phyloP scores from a whole-genome alignment of 768 basidiomycete species.

The Mycena polygramma region DNA sequence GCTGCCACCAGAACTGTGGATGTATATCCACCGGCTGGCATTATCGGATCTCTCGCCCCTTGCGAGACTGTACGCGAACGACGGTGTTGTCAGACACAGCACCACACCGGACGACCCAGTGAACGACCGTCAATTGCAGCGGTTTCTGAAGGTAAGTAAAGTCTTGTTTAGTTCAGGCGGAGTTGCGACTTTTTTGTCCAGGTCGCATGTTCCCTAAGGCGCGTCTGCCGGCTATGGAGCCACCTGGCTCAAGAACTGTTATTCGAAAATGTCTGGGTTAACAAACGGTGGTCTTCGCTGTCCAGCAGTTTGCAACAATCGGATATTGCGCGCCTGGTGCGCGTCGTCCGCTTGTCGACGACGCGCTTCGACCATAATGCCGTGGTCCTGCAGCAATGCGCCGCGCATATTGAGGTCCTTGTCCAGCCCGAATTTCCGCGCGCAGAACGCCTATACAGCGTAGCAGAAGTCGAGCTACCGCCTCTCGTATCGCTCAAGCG shows the following conservation, averaged over 20 bases:
- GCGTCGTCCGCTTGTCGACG: conserved; percentile 24
- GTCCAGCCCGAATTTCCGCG: conserved; percentile 28
- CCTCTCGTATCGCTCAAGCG: conserved; percentile 13
- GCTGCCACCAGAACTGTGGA: conserved; percentile 19
- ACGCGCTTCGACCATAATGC: conserved; percentile 29
- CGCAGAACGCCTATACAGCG: not conserved
- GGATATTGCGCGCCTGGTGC: conserved; percentile 17
- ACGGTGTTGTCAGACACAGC: not conserved
- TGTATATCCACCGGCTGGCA: conserved; percentile 24
- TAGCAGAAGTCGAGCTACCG: not conserved
- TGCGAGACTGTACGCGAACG: not conserved
- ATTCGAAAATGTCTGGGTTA: conserved; percentile 16
- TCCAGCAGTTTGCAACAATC: not conserved
- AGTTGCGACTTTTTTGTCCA: not conserved
- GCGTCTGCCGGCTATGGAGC: conserved; percentile 29
- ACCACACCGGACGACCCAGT: not conserved
- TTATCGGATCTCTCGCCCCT: conserved; percentile 6
- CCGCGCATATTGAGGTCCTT: not conserved
- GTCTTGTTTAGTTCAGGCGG: not conserved
- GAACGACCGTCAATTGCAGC: conserved; percentile 7
- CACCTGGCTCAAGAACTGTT: conserved; percentile 17
- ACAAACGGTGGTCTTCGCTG: not conserved
- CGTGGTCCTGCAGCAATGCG: conserved; percentile 9
- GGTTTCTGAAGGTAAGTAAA: conserved; percentile 5
- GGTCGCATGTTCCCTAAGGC: conserved; percentile 8